A percentile compares a stretch with the other conserved stretches of the same genome.
These are phyloP conservation scores for Ilyonectria robusta DNA, from an alignment of 2,329 filamentous ascomycete species.

Conservation along the genomic window DNA sequence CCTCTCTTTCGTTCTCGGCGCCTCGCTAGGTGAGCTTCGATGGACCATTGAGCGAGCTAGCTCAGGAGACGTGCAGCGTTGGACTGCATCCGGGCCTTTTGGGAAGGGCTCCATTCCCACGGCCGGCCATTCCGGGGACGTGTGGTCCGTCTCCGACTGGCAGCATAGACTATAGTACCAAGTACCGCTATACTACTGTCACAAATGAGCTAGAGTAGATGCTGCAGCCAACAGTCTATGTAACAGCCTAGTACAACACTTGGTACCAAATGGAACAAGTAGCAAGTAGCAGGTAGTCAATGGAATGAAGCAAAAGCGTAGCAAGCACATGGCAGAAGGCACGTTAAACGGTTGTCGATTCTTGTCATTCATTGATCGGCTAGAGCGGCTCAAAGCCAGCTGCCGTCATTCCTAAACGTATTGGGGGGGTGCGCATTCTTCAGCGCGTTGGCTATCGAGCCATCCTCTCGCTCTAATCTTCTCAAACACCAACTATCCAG, in stretches of 20 bases:
- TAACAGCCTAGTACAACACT: neutral
- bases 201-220: neutral
- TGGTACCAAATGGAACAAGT: neutral
- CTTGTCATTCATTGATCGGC: conserved; percentile 26
- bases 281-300: too few species aligned
- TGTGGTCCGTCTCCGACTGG: conserved; percentile 17
- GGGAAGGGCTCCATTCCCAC: neutral
- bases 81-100: conserved; percentile 15
- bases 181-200: neutral
- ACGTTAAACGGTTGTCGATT: conserved; percentile 18
- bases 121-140: conserved; percentile 20
- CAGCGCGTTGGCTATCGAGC: conserved; percentile 34
- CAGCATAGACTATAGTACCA: neutral
- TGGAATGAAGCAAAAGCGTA: neutral
- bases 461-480: conserved; percentile 34
- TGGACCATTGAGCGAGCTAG: neutral
- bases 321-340: neutral
- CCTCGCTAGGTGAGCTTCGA: neutral
- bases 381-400: conserved; percentile 13
- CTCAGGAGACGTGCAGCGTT: conserved; percentile 17
- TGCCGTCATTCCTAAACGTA: conserved; percentile 31
- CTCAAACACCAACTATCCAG: conserved; percentile 18
- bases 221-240: neutral
- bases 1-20: neutral
- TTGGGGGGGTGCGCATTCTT: conserved; percentile 23